A percentile compares a stretch with the other conserved stretches of the same genome.
phyloP scores from a whole-genome alignment of 805 yeast genomes.

The Komagataella pseudopastoris region DNA sequence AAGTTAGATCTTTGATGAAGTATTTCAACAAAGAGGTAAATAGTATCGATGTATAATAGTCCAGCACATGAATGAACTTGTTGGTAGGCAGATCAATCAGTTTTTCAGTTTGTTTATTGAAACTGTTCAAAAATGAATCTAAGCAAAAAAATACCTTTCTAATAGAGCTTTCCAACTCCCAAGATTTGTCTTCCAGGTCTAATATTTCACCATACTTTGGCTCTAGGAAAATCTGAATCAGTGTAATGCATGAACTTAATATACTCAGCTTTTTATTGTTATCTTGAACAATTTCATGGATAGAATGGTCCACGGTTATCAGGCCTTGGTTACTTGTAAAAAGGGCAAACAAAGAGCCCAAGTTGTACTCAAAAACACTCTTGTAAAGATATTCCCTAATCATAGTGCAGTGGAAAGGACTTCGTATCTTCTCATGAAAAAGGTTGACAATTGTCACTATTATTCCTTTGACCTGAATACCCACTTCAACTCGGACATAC shows the following conservation, averaged over 20 bases:
- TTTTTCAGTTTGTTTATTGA: background rate
- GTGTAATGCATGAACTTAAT: conserved; percentile 1
- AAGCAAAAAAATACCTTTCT: background rate
- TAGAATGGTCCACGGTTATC: background rate
- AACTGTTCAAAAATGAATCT: background rate
- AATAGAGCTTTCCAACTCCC: conserved; percentile 1
- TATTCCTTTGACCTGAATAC: conserved; percentile 1
- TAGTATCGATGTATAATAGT: background rate
- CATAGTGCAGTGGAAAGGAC: background rate
- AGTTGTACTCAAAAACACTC: background rate
- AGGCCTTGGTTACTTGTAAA: background rate
- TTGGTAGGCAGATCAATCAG: background rate
- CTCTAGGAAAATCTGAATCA: conserved; percentile 1
- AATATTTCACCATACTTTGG: background rate
- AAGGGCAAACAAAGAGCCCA: background rate
- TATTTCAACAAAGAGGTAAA: background rate
- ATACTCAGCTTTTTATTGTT: background rate
- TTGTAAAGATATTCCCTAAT: background rate
- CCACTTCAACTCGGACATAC: background rate
- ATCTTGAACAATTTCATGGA: background rate
- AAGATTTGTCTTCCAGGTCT: conserved; percentile 1
- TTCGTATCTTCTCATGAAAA: conserved; percentile 1
- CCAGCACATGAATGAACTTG: background rate
- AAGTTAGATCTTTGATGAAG: background rate
- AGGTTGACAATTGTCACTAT: background rate